Evolutionary conservation across 2,329 filamentous ascomycete genomes (phyloP).

Genomic region (Proliferodiscus dingleyae): DNA sequence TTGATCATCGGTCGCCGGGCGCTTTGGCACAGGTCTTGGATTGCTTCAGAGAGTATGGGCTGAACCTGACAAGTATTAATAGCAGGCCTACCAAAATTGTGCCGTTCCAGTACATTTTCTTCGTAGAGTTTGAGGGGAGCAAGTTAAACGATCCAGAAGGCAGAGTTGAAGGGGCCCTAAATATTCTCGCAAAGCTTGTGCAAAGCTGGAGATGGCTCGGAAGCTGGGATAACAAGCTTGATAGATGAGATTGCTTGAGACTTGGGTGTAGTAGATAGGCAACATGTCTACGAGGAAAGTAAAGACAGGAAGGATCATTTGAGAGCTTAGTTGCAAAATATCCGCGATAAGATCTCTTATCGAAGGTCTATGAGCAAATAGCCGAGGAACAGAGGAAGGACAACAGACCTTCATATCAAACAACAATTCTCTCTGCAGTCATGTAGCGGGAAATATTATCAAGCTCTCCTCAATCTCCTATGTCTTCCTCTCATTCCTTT

Average conservation of each 20-base stretch:
- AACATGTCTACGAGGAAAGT: neutral
- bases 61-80: conserved; percentile 90
- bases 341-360: too few species aligned
- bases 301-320: too few species aligned
- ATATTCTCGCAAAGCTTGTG: conserved; percentile 52
- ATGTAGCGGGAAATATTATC: neutral
- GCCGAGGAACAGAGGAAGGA: neutral
- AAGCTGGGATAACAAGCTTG: conserved; percentile 49
- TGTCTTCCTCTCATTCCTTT: too few species aligned
- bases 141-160: conserved; percentile 47
- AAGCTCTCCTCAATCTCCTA: too few species aligned
- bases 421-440: neutral
- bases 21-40: conserved; percentile 75
- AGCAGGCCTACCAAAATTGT: conserved; percentile 69
- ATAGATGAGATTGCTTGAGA: conserved; percentile 5
- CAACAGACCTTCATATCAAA: neutral
- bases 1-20: conserved; percentile 73
- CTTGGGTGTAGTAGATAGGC: neutral
- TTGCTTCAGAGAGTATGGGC: conserved; percentile 65
- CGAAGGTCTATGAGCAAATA: conserved; percentile 8
- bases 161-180: conserved; percentile 56
- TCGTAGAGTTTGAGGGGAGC: conserved; percentile 79
- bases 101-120: conserved; percentile 91
- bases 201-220: conserved; percentile 64
- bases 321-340: too few species aligned